phyloP scores from a whole-genome alignment of 2,329 filamentous ascomycete species.

The Drechslerella coelobrocha region DNA sequence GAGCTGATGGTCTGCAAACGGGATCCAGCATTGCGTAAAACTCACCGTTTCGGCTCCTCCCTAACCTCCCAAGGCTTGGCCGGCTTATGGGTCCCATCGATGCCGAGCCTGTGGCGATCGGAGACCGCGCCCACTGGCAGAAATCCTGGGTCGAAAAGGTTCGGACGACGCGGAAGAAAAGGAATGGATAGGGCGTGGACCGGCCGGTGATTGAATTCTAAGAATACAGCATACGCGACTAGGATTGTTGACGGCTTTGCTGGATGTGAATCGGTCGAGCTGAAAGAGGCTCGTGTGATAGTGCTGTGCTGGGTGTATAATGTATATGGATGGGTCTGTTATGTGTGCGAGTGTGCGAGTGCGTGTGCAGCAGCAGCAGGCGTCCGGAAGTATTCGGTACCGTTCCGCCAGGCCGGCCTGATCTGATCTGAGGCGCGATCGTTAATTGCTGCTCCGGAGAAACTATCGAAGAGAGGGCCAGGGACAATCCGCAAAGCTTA shows the following conservation, averaged over 20 bases:
- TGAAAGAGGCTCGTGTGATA: no score
- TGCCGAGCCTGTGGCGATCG: constrained; percentile 1
- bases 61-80: constrained; percentile 50
- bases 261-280: no score
- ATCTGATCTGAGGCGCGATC: constrained; percentile 2
- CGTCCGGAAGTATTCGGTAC: constrained; percentile 5
- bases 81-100: constrained; percentile 45
- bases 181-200: no score
- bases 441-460: neutral
- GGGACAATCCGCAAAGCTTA: neutral
- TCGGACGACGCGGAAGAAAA: neutral
- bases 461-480: neutral
- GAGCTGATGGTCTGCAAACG: constrained; percentile 33
- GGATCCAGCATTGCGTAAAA: constrained; percentile 20
- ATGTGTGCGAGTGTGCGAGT: neutral
- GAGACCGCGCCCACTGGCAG: neutral
- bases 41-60: constrained; percentile 50
- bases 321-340: neutral
- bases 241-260: no score
- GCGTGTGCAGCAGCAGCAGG: no score
- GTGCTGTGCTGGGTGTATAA: neutral
- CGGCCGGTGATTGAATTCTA: neutral
- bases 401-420: constrained; percentile 1
- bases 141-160: neutral
- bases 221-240: no score